These are phyloP conservation scores for Termitomyces sp. DNA, from an alignment of 768 basidiomycete genomes.

Conservation along the genomic window DNA sequence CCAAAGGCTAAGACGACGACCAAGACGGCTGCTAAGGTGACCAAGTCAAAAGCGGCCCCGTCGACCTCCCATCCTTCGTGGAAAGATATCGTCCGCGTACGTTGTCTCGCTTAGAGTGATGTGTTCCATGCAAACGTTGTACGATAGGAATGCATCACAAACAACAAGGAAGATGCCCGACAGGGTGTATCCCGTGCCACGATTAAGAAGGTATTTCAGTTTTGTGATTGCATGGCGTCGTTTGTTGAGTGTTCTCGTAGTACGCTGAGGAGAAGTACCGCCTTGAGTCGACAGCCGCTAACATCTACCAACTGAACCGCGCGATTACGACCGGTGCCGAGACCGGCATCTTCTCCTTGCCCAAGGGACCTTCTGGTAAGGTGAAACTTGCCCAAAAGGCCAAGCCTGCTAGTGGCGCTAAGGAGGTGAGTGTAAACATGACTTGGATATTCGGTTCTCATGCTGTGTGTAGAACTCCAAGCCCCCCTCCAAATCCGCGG, in stretches of 20 bases:
- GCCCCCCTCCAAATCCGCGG: conserved; percentile 33
- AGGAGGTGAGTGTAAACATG: conserved; percentile 45
- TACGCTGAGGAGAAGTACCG: conserved; percentile 81
- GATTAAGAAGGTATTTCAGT: conserved; percentile 72
- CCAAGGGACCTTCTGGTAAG: conserved; percentile 50
- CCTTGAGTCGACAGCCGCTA: conserved; percentile 61
- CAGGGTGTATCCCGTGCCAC: conserved; percentile 69
- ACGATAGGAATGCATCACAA: conserved; percentile 65
- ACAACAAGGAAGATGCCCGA: conserved; percentile 59
- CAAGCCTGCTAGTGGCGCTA: conserved; percentile 38
- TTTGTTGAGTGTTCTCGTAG: conserved; percentile 31
- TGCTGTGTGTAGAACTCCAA: conserved; percentile 37
- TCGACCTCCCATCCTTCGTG: conserved; percentile 39
- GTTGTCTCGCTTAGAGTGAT: conserved; percentile 6
- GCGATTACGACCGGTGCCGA: conserved; percentile 72
- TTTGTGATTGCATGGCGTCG: neutral
- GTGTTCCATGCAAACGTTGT: neutral
- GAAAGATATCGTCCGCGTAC: conserved; percentile 51
- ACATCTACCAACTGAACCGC: conserved; percentile 65
- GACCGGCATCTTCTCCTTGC: conserved; percentile 29
- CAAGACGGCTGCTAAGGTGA: conserved; percentile 22
- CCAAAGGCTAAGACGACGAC: conserved; percentile 26
- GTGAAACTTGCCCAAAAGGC: conserved; percentile 56
- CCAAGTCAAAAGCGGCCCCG: conserved; percentile 20
- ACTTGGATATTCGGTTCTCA: conserved; percentile 1